Evolutionary conservation across 495 filamentous ascomycete species (phyloP), one percentile per base, ranked within the genome.

Genomic region (Aspergillus panamensis): DNA sequence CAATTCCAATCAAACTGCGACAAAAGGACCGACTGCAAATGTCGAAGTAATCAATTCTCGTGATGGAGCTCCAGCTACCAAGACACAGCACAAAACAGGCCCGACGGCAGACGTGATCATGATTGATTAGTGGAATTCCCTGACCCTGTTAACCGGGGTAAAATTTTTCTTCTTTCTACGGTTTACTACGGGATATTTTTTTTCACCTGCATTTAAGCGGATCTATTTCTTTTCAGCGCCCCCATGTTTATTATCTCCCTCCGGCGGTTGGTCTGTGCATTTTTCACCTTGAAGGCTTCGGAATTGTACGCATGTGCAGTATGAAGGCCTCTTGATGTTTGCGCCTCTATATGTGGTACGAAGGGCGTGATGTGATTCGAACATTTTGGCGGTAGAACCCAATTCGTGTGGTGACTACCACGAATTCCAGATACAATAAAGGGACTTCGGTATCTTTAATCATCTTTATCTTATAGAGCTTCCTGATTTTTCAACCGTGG

Each of bases 41-140:
- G 37, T 13, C 8, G 55, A 30, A 42, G 39, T 6, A 7, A 21
- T 30, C 20, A 29, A 54, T 39, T 53, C 37, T 14, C 42, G 33
- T 37, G 55, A 48, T 9, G 17, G 19, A 1, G 42, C 16, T 45
- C 19, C 20, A 16, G 58, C 54, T 32, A 60, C 12, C 37, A 47
- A 35, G 3, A 48, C 53, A 32, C 60, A 60, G 10, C 65, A 60
- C 30, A 60, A 64, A 32, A 31, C 47, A 20, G 57, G 35, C 17
- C 37, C 30, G 51, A 35, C 48, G 12, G 48, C 67, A 19, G 68
- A 75, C 62, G 51, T 77, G 31, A 77, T 77, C 37, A 77, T 69
- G 48, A 77, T 77, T 61, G 74, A 77, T 54, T 77, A 66, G 58
- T 35, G 3, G 8, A 30, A 17, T 43, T 45, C 31, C 25, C 39